Evolutionary conservation across 768 basidiomycete genomes (phyloP), one percentile per base, ranked within the genome.

Genomic region (Rickenella mellea): DNA sequence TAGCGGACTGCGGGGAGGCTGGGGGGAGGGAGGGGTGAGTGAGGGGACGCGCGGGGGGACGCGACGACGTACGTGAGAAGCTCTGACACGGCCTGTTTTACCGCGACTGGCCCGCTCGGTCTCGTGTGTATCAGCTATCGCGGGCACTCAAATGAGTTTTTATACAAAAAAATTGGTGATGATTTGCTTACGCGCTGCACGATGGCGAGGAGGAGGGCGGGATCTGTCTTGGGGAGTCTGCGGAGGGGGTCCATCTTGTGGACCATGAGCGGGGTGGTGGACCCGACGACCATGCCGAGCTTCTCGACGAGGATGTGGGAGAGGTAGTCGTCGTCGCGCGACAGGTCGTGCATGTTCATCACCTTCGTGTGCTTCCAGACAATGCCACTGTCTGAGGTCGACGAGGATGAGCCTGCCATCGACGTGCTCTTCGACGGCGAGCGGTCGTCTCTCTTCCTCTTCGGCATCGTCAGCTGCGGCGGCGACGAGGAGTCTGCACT

Each of bases 281-380:
- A 63, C 25, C 83, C 83, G 21, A 14, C 5, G 33, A 3, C 33
- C 15, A 36, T 12, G 32, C 88, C 87, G 26, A 91, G 76, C 53
- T 89, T 89, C 66, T 91, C 87, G 48, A 91, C 84, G 44, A 91
- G 77, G 28, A 91, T 72, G 65, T 90, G 84, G 55, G 82, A 84
- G 58, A 91, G 79, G 60, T 89, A 90, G 64, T 91, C 88, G 60
- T 91, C 88, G 65, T 91, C 88, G 61, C 77, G 80, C 55, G 87
- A 84, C 47, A 91, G 75, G 75, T 91, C 88, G 62, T 76, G 75
- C 73, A 86, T 83, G 66, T 86, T 85, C 86, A 90, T 90, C 52
- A 85, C 80, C 70, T 84, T 88, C 38, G 85, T 89, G 15, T 80
- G 80, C 31, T 82, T 78, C 86, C 86, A 89, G 7, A 6, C 33